Percentiles rank a stretch among this genome's conserved stretches.
Evolutionary conservation across 169 alveolate genomes (phyloP).

Genomic region (Eimeria brunetti): DNA sequence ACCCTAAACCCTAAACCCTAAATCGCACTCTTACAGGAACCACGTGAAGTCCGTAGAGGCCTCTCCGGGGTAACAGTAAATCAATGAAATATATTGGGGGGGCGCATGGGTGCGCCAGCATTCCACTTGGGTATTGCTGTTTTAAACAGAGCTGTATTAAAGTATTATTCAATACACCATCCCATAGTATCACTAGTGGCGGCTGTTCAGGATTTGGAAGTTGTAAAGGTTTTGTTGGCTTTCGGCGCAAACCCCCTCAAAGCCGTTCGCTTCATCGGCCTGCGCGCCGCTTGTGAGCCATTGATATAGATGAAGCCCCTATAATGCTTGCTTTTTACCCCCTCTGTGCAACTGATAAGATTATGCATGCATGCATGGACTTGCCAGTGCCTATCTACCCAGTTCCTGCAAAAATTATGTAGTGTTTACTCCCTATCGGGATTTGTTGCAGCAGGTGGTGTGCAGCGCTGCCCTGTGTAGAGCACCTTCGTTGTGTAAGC

Average conservation of each 20-base stretch:
- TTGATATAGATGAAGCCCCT: background rate
- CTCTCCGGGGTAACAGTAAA: background rate
- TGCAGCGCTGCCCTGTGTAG: background rate
- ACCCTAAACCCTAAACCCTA: no score
- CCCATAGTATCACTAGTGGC: background rate
- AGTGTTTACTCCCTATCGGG: background rate
- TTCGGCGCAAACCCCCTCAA: slow-evolving; percentile 55
- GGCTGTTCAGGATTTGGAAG: slow-evolving; percentile 19
- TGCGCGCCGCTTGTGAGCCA: slow-evolving; percentile 28
- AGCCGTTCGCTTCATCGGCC: slow-evolving; percentile 6
- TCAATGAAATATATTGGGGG: background rate
- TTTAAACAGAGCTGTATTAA: background rate
- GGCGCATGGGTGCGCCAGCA: background rate
- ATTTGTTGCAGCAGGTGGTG: background rate
- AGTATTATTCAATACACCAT: background rate
- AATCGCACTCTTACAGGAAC: background rate
- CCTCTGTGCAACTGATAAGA: background rate
- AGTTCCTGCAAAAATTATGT: background rate
- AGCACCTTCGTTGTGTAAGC: background rate
- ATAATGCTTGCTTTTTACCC: background rate
- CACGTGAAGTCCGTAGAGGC: background rate
- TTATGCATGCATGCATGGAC: background rate
- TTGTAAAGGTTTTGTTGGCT: slow-evolving; percentile 32
- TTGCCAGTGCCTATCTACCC: background rate
- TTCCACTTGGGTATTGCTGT: background rate